phyloP scores from a whole-genome alignment of 2,329 filamentous ascomycete genomes.

The Massarina eburnea region DNA sequence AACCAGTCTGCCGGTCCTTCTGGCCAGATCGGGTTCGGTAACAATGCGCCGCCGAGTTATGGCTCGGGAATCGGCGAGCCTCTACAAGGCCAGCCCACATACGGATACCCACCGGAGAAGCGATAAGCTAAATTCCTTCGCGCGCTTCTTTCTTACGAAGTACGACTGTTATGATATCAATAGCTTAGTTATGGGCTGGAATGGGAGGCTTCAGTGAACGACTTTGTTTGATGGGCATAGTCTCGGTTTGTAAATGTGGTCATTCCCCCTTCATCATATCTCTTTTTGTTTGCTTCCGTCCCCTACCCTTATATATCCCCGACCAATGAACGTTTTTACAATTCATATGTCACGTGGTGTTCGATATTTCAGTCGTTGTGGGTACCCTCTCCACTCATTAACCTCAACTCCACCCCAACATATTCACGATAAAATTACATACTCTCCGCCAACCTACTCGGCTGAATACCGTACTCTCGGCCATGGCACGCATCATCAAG shows the following conservation, averaged over 20 bases:
- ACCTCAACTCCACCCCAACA: not conserved
- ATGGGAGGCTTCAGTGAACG: not conserved
- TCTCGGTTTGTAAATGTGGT: not conserved
- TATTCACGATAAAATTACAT: not conserved
- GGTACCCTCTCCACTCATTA: not conserved
- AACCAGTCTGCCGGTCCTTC: constrained; percentile 27
- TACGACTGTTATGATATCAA: constrained; percentile 13
- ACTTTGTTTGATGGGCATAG: not conserved
- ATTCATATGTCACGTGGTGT: not conserved
- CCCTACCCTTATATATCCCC: not conserved
- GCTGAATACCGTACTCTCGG: not conserved
- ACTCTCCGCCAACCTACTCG: not conserved
- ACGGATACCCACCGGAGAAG: constrained; percentile 37
- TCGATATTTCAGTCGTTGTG: not conserved
- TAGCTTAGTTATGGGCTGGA: not conserved
- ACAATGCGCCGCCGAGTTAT: constrained; percentile 38
- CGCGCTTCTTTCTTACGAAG: constrained; percentile 15
- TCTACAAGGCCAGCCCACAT: constrained; percentile 37
- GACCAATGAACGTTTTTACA: not conserved
- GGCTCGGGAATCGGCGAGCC: constrained; percentile 39
- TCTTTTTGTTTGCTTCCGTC: not conserved
- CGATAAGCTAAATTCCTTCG: constrained; percentile 1
- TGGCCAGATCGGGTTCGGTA: constrained; percentile 40
- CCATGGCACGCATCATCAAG: not conserved
- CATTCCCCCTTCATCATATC: not conserved